Evolutionary conservation across 2,329 filamentous ascomycete species (phyloP).

Genomic region (Decorospora gaudefroyi): DNA sequence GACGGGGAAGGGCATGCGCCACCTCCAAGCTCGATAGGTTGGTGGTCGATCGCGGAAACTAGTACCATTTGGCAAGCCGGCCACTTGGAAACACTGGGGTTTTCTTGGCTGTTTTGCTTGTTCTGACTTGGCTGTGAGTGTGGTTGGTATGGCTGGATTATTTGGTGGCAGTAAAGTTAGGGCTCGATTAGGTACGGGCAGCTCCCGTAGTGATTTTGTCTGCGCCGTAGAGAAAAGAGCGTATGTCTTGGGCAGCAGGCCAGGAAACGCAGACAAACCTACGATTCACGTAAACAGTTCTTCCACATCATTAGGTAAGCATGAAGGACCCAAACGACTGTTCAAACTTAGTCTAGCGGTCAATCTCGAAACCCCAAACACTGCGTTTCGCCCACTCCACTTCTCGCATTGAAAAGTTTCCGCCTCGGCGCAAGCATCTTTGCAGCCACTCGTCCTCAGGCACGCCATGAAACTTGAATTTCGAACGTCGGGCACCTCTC

Average conservation of each 20-base stretch:
- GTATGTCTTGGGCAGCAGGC: too few relatives aligned
- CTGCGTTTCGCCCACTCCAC: constrained; percentile 17
- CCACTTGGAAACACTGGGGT: constrained; percentile 20
- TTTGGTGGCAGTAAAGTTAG: neutral
- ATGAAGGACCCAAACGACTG: neutral
- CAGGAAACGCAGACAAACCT: too few relatives aligned
- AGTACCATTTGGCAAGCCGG: too few relatives aligned
- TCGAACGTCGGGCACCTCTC: constrained; percentile 21
- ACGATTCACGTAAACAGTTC: too few relatives aligned
- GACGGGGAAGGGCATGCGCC: too few relatives aligned
- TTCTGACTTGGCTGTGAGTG: neutral
- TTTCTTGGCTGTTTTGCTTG: constrained; percentile 13
- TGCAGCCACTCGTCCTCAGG: constrained; percentile 14
- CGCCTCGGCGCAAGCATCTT: constrained; percentile 33
- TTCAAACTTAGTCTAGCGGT: neutral
- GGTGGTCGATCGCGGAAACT: constrained; percentile 6
- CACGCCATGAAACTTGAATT: constrained; percentile 22
- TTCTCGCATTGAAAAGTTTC: constrained; percentile 19
- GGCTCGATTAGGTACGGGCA: neutral
- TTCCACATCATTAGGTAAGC: neutral
- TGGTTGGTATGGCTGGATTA: neutral
- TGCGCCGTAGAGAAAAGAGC: too few relatives aligned
- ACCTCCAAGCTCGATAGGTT: constrained; percentile 17
- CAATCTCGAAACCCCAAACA: neutral
- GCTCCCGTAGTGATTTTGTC: too few relatives aligned